Percentiles rank a stretch among this genome's conserved stretches.
These are phyloP conservation scores for Fusarium domesticum DNA, from an alignment of 2,329 filamentous ascomycete genomes.

Conservation along the genomic window DNA sequence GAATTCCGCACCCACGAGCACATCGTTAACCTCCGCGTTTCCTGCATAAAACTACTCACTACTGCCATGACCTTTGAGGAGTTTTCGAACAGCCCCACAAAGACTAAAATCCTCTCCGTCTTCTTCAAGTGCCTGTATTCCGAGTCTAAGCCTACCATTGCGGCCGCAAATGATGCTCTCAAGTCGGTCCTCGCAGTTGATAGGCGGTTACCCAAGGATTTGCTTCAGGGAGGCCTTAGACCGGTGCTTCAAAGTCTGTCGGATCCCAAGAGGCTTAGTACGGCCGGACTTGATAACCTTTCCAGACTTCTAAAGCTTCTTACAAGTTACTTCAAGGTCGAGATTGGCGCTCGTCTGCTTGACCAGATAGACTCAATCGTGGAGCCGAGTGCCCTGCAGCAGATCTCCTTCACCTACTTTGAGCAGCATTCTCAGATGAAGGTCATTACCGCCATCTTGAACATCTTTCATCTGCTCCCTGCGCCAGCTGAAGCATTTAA, in stretches of 20 bases:
- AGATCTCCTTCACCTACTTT: conserved; percentile 90
- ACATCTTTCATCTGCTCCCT: conserved; percentile 95
- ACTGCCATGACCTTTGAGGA: conserved; percentile 92
- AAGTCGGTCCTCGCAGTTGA: conserved; percentile 84
- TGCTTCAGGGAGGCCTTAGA: conserved; percentile 88
- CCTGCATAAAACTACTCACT: conserved; percentile 88
- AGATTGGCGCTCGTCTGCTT: conserved; percentile 88
- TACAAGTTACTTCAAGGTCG: conserved; percentile 98
- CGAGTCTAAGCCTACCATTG: conserved; percentile 86
- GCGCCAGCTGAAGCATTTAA: conserved; percentile 88
- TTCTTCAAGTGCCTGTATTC: conserved; percentile 99
- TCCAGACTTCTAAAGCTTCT: conserved; percentile 85
- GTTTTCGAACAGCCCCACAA: conserved; percentile 69
- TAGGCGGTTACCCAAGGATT: conserved; percentile 88
- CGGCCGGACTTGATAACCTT: conserved; percentile 86
- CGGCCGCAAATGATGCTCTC: conserved; percentile 87
- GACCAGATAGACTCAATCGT: conserved; percentile 92
- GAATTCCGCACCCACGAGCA: conserved; percentile 95
- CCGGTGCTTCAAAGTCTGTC: conserved; percentile 97
- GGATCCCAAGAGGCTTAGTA: conserved; percentile 84
- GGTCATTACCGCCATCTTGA: conserved; percentile 89
- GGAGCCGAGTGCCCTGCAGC: conserved; percentile 74
- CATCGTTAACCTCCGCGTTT: conserved; percentile 86
- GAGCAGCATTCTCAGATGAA: conserved; percentile 93
- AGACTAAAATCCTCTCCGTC: conserved; percentile 78